Base-by-base conservation (phyloP, 2,329 filamentous ascomycete species). In the Colletotrichum musicola region DNA sequence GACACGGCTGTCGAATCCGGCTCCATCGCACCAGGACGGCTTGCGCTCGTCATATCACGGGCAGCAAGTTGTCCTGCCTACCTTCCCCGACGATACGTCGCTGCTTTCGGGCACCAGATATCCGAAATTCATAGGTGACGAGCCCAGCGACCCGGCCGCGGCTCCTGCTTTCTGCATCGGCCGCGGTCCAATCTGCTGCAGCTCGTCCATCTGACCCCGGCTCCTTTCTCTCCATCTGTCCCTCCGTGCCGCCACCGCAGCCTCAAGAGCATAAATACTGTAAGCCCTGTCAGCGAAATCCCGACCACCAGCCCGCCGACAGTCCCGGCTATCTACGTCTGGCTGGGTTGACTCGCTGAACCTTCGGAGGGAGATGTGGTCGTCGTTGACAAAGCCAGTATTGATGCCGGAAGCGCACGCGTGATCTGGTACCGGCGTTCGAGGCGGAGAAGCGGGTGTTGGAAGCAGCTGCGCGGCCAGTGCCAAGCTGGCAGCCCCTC, bases 301-400 rank as follows among this genome's bases (percentile, higher is more conserved):
- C 60, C 60, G 2, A n/a, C 40, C 3, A 62, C 16, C 6, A 40
- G 60, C 9, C 50, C 60, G 9, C 56, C 27, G 10, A 62, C 60
- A 4, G n/a, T n/a, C n/a, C 60, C 50, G n/a, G 40, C 60, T 55
- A 62, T 62, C 60, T 40, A 62, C 20, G 60, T 40, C 16, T 56
- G 44, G 18, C 50, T 62, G 6, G 44, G 25, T 16, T 25, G 14
- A 6, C 27, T 30, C 27, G 27, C 9, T 9, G 27, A 30, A 49
- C 27, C 10, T 9, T 9, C n/a, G 49, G 59, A 53, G n/a, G 38
- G 46, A 7, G 22, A 10, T 18, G 13, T 12, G 5, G 49, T 49
- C 3, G 38, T 30, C 35, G 47, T 44, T 6, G 51, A 22, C 22
- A 25, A 30, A 30, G 59, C 14, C 40, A 16, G 51, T 13, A 3